A percentile compares a stretch with the other conserved stretches of the same genome.
phyloP scores from a whole-genome alignment of 116 monocot genomes.

The Zostera marina region DNA sequence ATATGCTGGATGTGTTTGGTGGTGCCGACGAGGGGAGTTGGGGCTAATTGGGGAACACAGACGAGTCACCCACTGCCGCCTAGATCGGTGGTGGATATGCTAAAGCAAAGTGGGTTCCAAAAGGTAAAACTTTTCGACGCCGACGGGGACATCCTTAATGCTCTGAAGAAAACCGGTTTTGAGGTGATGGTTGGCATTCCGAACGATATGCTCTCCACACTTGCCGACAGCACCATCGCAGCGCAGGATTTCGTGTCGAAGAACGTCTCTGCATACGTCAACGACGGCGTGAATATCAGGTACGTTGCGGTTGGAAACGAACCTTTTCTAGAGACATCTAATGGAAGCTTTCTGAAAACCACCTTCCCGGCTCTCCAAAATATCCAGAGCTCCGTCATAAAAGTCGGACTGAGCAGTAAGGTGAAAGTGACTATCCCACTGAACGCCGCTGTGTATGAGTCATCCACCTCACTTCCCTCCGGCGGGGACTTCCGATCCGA shows the following conservation, averaged over 20 bases:
- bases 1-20: conserved; percentile 14
- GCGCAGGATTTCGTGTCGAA: conserved; percentile 38
- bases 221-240: conserved; percentile 17
- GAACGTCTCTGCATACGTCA: conserved; percentile 36
- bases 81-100: conserved; percentile 31
- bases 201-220: conserved; percentile 33
- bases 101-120: conserved; percentile 38
- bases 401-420: conserved; percentile 54
- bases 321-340: conserved; percentile 64
- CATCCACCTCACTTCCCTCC: conserved; percentile 43
- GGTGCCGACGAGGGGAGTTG: conserved; percentile 21
- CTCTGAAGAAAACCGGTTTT: conserved; percentile 32
- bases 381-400: conserved; percentile 81
- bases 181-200: conserved; percentile 67
- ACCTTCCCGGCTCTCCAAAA: conserved; percentile 81
- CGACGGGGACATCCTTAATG: conserved; percentile 23
- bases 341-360: conserved; percentile 35
- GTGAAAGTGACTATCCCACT: conserved; percentile 79
- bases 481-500: conserved; percentile 76
- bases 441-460: conserved; percentile 84
- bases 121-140: conserved; percentile 61
- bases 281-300: conserved; percentile 35
- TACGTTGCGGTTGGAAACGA: conserved; percentile 88
- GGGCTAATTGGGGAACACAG: conserved; percentile 60
- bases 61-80: conserved; percentile 43